These are phyloP conservation scores for Aspergillus glaucus DNA, from an alignment of 2,329 filamentous ascomycete genomes.

Conservation along the genomic window DNA sequence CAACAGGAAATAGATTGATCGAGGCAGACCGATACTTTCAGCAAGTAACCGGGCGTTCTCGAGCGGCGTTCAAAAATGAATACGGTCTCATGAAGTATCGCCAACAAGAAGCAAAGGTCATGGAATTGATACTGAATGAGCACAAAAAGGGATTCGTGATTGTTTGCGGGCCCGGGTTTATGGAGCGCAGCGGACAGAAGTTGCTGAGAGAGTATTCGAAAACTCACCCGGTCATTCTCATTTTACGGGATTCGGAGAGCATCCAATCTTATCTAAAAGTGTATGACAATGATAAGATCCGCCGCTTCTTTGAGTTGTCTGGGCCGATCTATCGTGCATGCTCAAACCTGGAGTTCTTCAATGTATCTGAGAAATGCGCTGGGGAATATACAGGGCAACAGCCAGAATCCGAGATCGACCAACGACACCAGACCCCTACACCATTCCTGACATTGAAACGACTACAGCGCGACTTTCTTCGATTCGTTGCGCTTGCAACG, in stretches of 20 bases:
- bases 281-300: constrained; percentile 51
- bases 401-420: constrained; percentile 26
- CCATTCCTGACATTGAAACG: constrained; percentile 63
- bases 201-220: constrained; percentile 57
- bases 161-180: constrained; percentile 63
- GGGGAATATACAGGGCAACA: constrained; percentile 20
- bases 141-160: constrained; percentile 60
- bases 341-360: constrained; percentile 72
- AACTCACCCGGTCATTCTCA: constrained; percentile 64
- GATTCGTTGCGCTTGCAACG: constrained; percentile 59
- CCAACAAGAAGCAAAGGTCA: constrained; percentile 55
- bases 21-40: constrained; percentile 65
- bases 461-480: constrained; percentile 63
- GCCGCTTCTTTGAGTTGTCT: constrained; percentile 50
- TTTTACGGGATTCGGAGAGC: constrained; percentile 59
- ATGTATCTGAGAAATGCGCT: constrained; percentile 53
- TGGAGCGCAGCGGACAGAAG: constrained; percentile 58
- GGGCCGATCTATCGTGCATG: constrained; percentile 55
- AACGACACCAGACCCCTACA: constrained; percentile 39
- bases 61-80: constrained; percentile 56
- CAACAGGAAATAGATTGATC: constrained; percentile 61
- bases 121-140: constrained; percentile 54
- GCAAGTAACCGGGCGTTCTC: constrained; percentile 56
- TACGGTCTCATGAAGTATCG: constrained; percentile 60
- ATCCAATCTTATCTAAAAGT: constrained; percentile 58